Evolutionary conservation across 768 basidiomycete genomes (phyloP), one percentile per base, ranked within the genome.

Genomic region (Mycena kentingensis): DNA sequence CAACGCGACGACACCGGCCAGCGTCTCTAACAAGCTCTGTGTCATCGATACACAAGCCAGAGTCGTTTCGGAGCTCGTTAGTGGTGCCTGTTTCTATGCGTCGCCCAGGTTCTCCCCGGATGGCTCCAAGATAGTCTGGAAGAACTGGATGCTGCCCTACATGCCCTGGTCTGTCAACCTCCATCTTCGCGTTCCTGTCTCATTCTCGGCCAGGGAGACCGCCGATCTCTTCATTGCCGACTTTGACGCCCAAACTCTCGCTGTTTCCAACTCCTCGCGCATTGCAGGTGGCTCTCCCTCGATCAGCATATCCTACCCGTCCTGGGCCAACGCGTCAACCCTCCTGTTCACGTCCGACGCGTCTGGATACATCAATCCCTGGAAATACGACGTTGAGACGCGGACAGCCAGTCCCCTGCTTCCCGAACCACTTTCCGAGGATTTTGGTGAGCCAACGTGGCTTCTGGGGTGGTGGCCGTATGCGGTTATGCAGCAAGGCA

Each of bases 11-110:
- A 39, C 61, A 3, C 82, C 85, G 0, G 63, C 79, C 3, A 63
- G 76, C 21, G 75, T 88, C 18, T 71, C 79, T 24, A 90, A 78
- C 51, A 75, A 74, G 0, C 77, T 93, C 28, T 75, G 75, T 46
- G 61, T 84, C 47, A 77, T 92, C 59, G 71, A 86, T 65, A 75
- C 76, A 0, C 51, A 57, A 2, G 68, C 72, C 4, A 74, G 78
- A 55, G 66, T 68, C 0, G 64, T 86, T 2, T 65, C 72, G 6
- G 67, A 77, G 4, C 67, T 90, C 34, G 42, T 70, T 2, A 68
- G 73, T 0, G 87, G 85, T 5, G 81, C 82, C 4, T 88, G 90
- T 63, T 92, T 92, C 70, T 93, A 91, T 65, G 75, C 77, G 37
- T 65, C 73, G 1, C 80, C 83, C 0, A 63, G 63, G 26, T 82